Evolutionary conservation across 148 eudicot species (phyloP), one percentile per base, ranked within the genome.

Genomic region (Chenopodium album): DNA sequence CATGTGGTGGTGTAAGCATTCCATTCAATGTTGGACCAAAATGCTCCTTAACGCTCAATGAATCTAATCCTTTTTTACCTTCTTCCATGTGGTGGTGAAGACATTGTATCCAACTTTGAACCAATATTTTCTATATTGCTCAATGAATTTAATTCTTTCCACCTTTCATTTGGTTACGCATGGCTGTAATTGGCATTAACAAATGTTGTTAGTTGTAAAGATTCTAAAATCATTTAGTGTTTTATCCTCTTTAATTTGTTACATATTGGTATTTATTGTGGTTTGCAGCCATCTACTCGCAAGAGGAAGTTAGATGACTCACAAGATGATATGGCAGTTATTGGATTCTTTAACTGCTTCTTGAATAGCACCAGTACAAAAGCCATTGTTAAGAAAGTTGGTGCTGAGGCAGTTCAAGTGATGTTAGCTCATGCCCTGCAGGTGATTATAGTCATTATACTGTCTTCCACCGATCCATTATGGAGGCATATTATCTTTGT

Each of bases 371-470:
- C 85, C 76, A 89, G 82, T 76, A 82, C 90, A 13, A 91, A 85
- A 85, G 91, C 78, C 86, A 86, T 92, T 72, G 84, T 84, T 29
- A 94, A 90, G 86, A 94, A 92, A 83, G 82, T 94, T 32, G 86
- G 93, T 60, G 54, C 82, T 31, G 92, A 93, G 81, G 91, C 88
- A 56, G 86, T 86, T 83, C 95, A 93, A 72, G 84, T 88, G 79
- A 86, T 94, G 23, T 80, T 94, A 87, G 95, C 95, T 22, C 91
- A 91, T 85, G 92, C 88, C 78, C 92, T 94, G 76, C 94, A 93
- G 95, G 98, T 94, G 80, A 84, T 82, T 79, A 74, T 71, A 20
- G 34, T 48, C 16, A 52, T 52, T 10, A 52, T 10, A 11, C 56
- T 10, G 37, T 77, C 77, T 73, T 16, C 76, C 69, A 44, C n/a